A percentile compares a stretch with the other conserved stretches of the same genome.
Evolutionary conservation across 2,329 filamentous ascomycete genomes (phyloP).

Genomic region (Beauveria medogensis): DNA sequence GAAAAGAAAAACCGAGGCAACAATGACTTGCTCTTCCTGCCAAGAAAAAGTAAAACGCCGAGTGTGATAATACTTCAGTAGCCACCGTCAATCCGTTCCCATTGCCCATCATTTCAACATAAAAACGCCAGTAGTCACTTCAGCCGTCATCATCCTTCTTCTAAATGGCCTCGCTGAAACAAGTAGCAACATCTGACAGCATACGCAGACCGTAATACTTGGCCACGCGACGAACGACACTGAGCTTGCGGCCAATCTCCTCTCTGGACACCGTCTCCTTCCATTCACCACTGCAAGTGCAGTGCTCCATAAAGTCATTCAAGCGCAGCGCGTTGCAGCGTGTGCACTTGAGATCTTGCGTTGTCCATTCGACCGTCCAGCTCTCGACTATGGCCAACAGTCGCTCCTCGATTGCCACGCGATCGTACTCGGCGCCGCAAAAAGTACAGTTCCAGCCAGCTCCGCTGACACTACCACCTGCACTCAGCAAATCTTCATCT

Average conservation of each 20-base stretch:
- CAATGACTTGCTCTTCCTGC: background rate
- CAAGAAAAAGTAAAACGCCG: background rate
- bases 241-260: constrained; percentile 57
- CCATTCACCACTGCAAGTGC: constrained; percentile 86
- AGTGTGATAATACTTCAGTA: background rate
- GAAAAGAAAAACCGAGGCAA: background rate
- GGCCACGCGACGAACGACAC: constrained; percentile 66
- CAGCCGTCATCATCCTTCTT: constrained; percentile 1
- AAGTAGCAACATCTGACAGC: constrained; percentile 66
- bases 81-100: background rate
- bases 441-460: constrained; percentile 67
- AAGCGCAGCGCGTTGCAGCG: constrained; percentile 64
- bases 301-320: constrained; percentile 97
- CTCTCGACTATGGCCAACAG: constrained; percentile 71
- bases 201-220: constrained; percentile 74
- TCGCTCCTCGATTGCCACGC: constrained; percentile 75
- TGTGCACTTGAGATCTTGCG: constrained; percentile 79
- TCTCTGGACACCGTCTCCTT: constrained; percentile 58
- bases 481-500: constrained; percentile 65
- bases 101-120: background rate
- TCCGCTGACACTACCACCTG: constrained; percentile 17
- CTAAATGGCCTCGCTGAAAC: constrained; percentile 43
- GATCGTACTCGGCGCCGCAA: constrained; percentile 68
- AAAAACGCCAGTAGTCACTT: constrained; percentile 6
- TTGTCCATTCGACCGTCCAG: constrained; percentile 70